These are phyloP conservation scores for Paraleonurus japonicus DNA, from an alignment of 257 asterid species.

Conservation along the genomic window DNA sequence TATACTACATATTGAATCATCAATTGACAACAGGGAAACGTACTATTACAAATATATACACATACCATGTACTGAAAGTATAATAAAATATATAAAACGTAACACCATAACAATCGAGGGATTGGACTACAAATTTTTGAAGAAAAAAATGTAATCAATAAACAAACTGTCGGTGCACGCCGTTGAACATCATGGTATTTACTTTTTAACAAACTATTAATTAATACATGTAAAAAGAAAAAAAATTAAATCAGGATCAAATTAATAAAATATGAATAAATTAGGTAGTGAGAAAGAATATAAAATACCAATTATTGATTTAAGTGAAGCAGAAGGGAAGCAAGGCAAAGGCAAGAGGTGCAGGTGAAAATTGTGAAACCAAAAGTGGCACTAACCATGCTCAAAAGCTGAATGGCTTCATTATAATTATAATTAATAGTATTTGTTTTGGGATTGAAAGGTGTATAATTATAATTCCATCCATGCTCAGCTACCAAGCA, in stretches of 20 bases:
- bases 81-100: no score
- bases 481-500: slow-evolving; percentile 29
- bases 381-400: slow-evolving; percentile 34
- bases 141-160: no score
- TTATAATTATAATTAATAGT: neutral
- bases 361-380: slow-evolving; percentile 45
- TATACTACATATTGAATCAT: no score
- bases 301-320: slow-evolving; percentile 6
- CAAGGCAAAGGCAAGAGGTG: slow-evolving; percentile 37
- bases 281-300: neutral
- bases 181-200: no score
- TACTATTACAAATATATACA: no score
- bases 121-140: no score
- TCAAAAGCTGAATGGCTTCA: slow-evolving; percentile 11
- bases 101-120: no score
- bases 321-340: slow-evolving; percentile 44
- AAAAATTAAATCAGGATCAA: neutral
- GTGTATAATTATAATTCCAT: slow-evolving; percentile 30
- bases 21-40: no score
- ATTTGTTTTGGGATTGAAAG: slow-evolving; percentile 4
- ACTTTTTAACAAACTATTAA: no score
- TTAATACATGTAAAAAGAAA: neutral
- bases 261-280: neutral
- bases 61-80: no score
- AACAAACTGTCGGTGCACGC: no score